Evolutionary conservation across 371 early-diverging fungal genomes (phyloP).

Genomic region (Neoconidiobolus thromboides): DNA sequence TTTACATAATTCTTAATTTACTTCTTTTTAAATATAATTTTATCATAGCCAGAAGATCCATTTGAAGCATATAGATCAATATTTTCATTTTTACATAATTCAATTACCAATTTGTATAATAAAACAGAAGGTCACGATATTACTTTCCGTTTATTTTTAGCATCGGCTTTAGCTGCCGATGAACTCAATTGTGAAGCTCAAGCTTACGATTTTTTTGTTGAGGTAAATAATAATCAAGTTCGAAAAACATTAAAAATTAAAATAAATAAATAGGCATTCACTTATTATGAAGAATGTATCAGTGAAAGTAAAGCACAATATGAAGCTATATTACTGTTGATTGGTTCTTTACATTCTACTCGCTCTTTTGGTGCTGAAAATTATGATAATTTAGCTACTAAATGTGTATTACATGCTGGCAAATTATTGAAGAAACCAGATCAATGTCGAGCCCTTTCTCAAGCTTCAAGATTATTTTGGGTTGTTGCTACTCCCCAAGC

Average conservation of each 20-base stretch:
- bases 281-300: conserved; percentile 77
- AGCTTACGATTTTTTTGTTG: conserved; percentile 79
- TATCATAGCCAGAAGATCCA: conserved; percentile 29
- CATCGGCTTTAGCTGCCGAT: conserved; percentile 65
- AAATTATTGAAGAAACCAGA: conserved; percentile 80
- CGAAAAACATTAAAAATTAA: not conserved
- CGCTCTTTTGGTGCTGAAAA: conserved; percentile 58
- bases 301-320: conserved; percentile 71
- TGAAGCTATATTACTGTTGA: conserved; percentile 59
- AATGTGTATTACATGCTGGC: conserved; percentile 65
- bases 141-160: conserved; percentile 52
- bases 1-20: not conserved
- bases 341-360: conserved; percentile 57
- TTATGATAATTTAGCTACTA: conserved; percentile 74
- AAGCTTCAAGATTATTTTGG: conserved; percentile 79
- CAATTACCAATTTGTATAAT: conserved; percentile 40
- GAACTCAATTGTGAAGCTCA: conserved; percentile 66
- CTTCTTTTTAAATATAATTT: not conserved
- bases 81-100: conserved; percentile 56
- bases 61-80: conserved; percentile 37
- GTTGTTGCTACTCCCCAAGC: conserved; percentile 15
- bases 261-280: conserved; percentile 66
- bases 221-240: conserved; percentile 18
- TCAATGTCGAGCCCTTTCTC: conserved; percentile 64
- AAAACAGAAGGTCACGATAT: conserved; percentile 48